Evolutionary conservation across 306 rosid species (phyloP), one percentile per base, ranked within the genome.

Genomic region (Fragaria iinumae): DNA sequence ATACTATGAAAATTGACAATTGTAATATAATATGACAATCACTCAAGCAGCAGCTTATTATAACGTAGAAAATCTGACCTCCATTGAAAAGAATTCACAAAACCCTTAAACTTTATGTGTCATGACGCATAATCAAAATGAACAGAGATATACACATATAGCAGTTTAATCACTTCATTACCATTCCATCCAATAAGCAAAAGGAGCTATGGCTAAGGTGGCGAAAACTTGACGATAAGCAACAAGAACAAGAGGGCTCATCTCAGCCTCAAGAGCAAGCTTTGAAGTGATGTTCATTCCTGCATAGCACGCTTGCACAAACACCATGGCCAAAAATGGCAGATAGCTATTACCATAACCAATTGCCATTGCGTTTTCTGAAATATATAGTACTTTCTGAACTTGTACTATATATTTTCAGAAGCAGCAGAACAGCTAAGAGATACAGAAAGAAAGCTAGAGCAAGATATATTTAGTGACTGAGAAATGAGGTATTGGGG

Each of bases 151-250:
- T 11, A 29, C 5, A 0, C 9, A 20, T 11, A 4, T 4, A 29
- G 41, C 11, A 32, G 68, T 16, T 10, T 63, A 6, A 6, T 36
- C 25, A 38, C 4, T 18, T 34, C n/a, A 11, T 47, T 84, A 93
- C 99, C 97, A 73, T 81, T 95, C 99, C 1, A 89, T 59, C 72
- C 67, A 81, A 55, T 77, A 89, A 71, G 97, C 94, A 20, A 91
- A 82, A 39, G 99, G 99, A 76, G 85, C 90, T 48, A 92, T 87
- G 85, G 93, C 80, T 0, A 72, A 2, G 12, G 93, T 82, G 0
- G 91, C 99, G 76, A 95, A 90, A 56, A 95, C 69, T 79, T 92
- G 99, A 0, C 99, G 81, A 52, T 95, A 95, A 47, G 96, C 88
- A 38, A 87, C 99, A 18, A 95, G 97, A 45, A 95, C 80, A 2